Percentiles rank a stretch among this genome's conserved stretches.
phyloP scores from a whole-genome alignment of 495 filamentous ascomycete genomes.

The Mytilinidion resinicola region DNA sequence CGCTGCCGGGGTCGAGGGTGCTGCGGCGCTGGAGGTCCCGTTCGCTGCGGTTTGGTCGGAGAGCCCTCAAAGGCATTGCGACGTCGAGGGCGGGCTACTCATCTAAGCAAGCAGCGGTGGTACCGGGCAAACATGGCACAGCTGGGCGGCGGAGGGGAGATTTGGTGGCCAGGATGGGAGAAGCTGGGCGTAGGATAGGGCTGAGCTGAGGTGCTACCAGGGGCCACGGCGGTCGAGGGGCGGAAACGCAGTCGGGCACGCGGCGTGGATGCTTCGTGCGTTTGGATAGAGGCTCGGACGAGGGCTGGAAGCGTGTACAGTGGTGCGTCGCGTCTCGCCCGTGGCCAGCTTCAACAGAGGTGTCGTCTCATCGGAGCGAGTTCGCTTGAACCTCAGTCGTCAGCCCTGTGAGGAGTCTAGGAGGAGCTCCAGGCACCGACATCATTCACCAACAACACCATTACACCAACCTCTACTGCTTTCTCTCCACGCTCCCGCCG shows the following conservation, averaged over 20 bases:
- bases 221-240: neutral
- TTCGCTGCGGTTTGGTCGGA: constrained; percentile 33
- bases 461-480: neutral
- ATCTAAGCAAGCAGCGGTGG: constrained; percentile 22
- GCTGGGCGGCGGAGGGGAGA: constrained; percentile 4
- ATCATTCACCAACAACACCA: neutral
- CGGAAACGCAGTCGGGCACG: neutral
- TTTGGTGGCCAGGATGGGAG: constrained; percentile 12
- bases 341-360: neutral
- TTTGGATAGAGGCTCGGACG: neutral
- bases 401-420: neutral
- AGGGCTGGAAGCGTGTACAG: neutral
- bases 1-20: constrained; percentile 32
- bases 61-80: constrained; percentile 37
- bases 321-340: neutral
- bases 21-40: constrained; percentile 36
- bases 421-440: neutral
- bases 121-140: constrained; percentile 28
- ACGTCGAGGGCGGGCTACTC: constrained; percentile 18
- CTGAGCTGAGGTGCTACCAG: constrained; percentile 7
- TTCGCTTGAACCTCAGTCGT: neutral
- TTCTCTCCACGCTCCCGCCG: neutral
- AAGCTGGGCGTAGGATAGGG: constrained; percentile 19
- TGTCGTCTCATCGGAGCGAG: neutral
- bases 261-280: neutral